These are phyloP conservation scores for Neurospora sp. DNA, from an alignment of 495 filamentous ascomycete genomes.

Conservation along the genomic window DNA sequence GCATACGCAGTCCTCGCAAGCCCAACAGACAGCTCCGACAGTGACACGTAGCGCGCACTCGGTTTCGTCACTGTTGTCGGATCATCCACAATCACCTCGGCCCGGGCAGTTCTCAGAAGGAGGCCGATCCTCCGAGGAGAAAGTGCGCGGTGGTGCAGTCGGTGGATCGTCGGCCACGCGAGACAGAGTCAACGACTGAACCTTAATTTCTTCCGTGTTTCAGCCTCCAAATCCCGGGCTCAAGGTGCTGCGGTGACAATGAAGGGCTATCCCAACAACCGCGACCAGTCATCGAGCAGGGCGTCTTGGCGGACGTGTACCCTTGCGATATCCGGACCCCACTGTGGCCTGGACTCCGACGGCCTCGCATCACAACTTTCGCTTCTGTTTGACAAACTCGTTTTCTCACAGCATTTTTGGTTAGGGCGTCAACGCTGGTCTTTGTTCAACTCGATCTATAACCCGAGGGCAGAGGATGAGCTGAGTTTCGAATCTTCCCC, in stretches of 20 bases:
- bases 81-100: conserved; percentile 30
- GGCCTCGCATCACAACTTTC: not conserved
- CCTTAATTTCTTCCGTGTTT: conserved; percentile 31
- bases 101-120: conserved; percentile 10
- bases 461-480: not conserved
- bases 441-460: not conserved
- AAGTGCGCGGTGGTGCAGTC: conserved; percentile 18
- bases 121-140: conserved; percentile 20
- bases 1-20: conserved; percentile 6
- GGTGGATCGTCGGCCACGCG: conserved; percentile 27
- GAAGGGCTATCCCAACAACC: not conserved
- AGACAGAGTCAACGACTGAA: conserved; percentile 25
- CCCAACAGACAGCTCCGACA: conserved; percentile 7
- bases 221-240: conserved; percentile 18
- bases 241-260: conserved; percentile 6
- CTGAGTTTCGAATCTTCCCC: not conserved
- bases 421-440: conserved; percentile 1
- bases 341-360: not conserved
- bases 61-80: conserved; percentile 39
- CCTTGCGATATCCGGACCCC: not conserved
- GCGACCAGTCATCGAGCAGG: not conserved
- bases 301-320: not conserved
- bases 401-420: not conserved
- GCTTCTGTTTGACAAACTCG: not conserved
- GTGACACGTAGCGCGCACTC: conserved; percentile 30